Base-by-base conservation (phyloP, 2,329 filamentous ascomycete species). In the Penicillium rolfsii region DNA sequence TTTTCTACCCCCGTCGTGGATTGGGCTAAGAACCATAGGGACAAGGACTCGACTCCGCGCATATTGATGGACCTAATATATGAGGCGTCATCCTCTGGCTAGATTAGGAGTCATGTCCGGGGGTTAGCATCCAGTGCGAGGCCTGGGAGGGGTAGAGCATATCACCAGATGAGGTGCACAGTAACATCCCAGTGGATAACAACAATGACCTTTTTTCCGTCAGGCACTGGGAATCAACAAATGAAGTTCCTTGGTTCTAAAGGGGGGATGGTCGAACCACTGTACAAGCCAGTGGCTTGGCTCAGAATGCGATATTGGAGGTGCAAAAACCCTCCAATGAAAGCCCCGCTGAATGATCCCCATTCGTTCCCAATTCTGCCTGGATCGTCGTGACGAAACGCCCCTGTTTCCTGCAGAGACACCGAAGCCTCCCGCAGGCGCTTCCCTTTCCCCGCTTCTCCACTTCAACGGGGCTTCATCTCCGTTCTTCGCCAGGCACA, bases 251-350 rank as follows among this genome's bases (percentile, higher is more conserved):
- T 22, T 22, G 4, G 8, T 12, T 22, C 19, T 8, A 12, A 43
- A 43, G 9, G 9, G 40, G 19, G 11, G 22, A 41, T 3, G 38
- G 38, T 11, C 38, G 9, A 30, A 48, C 11, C 30, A 9, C 28
- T 1, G 6, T 33, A 52, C 19, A 16, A 36, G 48, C 19, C 35
- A 38, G 22, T 35, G 49, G 49, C 49, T 52, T 52, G 49, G 19
- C 30, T 16, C 11, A n/a, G 33, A 11, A 40, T 41, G 7, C 41
- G 36, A 41, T 24, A 11, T 16, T 28, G 52, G 36, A 12, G 16
- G 3, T n/a, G 33, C 16, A 30, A 35, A 46, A 54, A 22, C 36
- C 58, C 60, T 43, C 60, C 54, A 60, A 60, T 60, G 1, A 48
- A 8, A 46, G 22, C 28, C 35, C 40, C 35, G 30, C 8, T 5